Evolutionary conservation across 176 grass and related monocot species (phyloP).

Genomic region (Bromus sterilis): DNA sequence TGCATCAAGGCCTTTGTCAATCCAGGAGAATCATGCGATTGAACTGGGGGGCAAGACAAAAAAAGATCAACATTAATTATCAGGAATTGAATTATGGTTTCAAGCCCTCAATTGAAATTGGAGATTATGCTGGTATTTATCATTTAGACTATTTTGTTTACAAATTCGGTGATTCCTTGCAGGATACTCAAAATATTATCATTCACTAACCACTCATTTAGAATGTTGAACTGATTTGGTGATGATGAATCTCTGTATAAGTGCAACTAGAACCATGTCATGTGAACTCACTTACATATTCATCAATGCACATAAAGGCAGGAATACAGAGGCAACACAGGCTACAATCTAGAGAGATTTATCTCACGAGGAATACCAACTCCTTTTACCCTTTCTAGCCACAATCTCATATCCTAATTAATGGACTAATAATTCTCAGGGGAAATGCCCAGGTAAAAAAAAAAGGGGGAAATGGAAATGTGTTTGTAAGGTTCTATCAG

Average conservation of each 20-base stretch:
- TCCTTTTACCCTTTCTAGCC: background rate
- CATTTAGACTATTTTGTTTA: background rate
- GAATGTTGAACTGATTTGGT: background rate
- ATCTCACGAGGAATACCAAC: background rate
- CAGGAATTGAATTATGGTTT: background rate
- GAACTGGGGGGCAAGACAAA: too few relatives aligned
- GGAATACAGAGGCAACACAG: background rate
- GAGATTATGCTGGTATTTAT: background rate
- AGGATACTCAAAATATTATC: background rate
- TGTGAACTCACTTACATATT: background rate
- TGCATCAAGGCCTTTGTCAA: background rate
- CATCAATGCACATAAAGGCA: background rate
- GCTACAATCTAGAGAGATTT: background rate
- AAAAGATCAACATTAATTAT: background rate
- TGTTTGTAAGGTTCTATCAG: background rate
- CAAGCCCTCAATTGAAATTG: background rate
- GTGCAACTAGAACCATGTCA: background rate
- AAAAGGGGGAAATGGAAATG: too few relatives aligned
- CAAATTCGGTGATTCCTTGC: background rate
- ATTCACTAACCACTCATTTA: background rate
- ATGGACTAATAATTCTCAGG: background rate
- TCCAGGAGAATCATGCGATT: background rate
- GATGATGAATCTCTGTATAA: background rate
- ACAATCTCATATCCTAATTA: background rate
- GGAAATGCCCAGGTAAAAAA: background rate